phyloP scores from a whole-genome alignment of 1,284 basidiomycete genomes.

The Heterobasidion occidentale region DNA sequence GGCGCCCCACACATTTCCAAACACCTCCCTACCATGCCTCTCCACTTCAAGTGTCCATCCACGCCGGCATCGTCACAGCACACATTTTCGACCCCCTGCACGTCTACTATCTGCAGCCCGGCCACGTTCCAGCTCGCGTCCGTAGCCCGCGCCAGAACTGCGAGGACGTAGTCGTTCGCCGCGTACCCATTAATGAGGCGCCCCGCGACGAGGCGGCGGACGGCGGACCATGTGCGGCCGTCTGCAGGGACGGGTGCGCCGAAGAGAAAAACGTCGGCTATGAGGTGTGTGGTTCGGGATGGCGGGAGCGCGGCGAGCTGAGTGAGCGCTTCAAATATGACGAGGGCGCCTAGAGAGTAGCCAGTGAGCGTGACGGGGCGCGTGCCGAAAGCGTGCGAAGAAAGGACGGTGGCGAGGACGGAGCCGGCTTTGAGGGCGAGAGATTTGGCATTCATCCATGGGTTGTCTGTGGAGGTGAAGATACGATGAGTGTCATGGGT shows the following conservation, averaged over 20 bases:
- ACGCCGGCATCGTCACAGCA: slow-evolving; percentile 35
- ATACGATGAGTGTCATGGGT: background rate
- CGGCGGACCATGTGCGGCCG: slow-evolving; percentile 49
- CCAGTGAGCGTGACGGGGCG: slow-evolving; percentile 49
- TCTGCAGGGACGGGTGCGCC: slow-evolving; percentile 61
- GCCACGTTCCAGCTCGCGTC: slow-evolving; percentile 62
- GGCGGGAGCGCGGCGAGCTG: slow-evolving; percentile 31
- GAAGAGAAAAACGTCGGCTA: slow-evolving; percentile 73
- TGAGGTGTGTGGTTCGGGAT: slow-evolving; percentile 37
- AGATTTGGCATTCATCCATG: slow-evolving; percentile 49
- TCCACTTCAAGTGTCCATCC: slow-evolving; percentile 49
- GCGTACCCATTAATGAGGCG: slow-evolving; percentile 70
- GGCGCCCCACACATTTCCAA: slow-evolving; percentile 31
- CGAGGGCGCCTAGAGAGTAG: slow-evolving; percentile 48
- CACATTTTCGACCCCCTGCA: slow-evolving; percentile 67
- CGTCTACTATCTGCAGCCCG: slow-evolving; percentile 54
- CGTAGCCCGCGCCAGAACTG: slow-evolving; percentile 62
- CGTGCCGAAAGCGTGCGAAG: slow-evolving; percentile 44
- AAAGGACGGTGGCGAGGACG: slow-evolving; percentile 46
- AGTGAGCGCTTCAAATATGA: slow-evolving; percentile 43
- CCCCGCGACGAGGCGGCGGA: slow-evolving; percentile 59
- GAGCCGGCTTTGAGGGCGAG: slow-evolving; percentile 47
- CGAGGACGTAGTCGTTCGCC: slow-evolving; percentile 67
- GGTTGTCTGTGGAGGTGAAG: slow-evolving; percentile 34
- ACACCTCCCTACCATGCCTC: slow-evolving; percentile 39